Evolutionary conservation across 495 filamentous ascomycete genomes (phyloP), one percentile per base, ranked within the genome.

Genomic region (Tuber magnatum): DNA sequence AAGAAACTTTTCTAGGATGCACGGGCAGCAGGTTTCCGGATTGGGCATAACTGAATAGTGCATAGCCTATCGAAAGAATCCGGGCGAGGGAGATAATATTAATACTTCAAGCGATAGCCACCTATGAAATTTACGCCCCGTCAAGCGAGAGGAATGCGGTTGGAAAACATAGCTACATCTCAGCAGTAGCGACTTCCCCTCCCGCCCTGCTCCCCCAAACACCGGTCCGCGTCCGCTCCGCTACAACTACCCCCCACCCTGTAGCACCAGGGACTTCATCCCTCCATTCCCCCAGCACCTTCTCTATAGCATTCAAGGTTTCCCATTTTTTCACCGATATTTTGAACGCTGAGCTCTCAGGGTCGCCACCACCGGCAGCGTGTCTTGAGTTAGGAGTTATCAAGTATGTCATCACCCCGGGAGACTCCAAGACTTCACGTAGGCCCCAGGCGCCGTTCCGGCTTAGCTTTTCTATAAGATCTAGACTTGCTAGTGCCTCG

Each of bases 171-270:
- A 35, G 18, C 73, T 74, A 81, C 75, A 81, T 78, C 65, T 78
- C 79, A 72, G 75, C 73, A 18, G 79, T 81, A 16, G 78, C 79
- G 16, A 81, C 75, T 71, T 81, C 79, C 65, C 74, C 80, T 38
- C 72, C 78, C 9, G 69, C 69, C 9, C 71, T 70, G 39, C 72
- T 81, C 43, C 80, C 80, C 80, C 76, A 78, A 48, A 81, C 48
- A 28, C 80, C 80, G 38, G 76, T 74, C 35, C 65, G 73, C 24
- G 78, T 18, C 22, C 79, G 73, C 71, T 81, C 73, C 48, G 77
- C 68, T 41, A 81, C 71, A 40, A 78, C 72, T 20, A 75, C 72
- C 14, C 41, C 78, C 79, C 80, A 81, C 35, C 70, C 72, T n/a
- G 74, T 71, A 38, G 56, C 76, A n/a, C 77, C 76, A 1, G 76